Evolutionary conservation across 2,329 filamentous ascomycete genomes (phyloP), one percentile per base, ranked within the genome.

Genomic region (Volutella citrinella): DNA sequence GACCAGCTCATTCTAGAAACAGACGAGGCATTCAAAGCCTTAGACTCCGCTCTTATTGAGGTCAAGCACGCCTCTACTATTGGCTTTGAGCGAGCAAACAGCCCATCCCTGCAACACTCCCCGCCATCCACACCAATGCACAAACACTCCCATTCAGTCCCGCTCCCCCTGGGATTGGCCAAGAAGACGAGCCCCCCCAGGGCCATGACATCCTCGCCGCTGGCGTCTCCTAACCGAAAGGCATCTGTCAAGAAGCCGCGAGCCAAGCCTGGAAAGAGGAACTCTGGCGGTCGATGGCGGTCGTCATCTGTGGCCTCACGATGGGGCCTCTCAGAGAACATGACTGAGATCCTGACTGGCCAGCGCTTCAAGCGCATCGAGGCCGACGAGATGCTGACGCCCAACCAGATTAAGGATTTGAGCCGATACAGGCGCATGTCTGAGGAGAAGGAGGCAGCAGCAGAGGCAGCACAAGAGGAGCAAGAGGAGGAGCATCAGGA

Each of bases 321-420:
- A 56, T 76, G 75, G 72, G 69, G 68, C 11, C 53, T 80, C 19
- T 65, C 74, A 0, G 72, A 76, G 32, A 78, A 76, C 42, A 65
- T 81, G 46, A 66, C 71, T n/a, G 76, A 76, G 19, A 60, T 78
- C 10, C 67, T 82, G 38, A 72, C 63, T 25, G 69, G 70, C 13
- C 72, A 71, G 26, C 62, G 74, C 27, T 78, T 81, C 51, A 66
- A 66, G 41, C 68, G 67, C 28, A 64, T 74, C 33, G 75, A 81
- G 41, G 76, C 68, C 0, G 73, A 79, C 32, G 77, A 82, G 57
- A 76, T 79, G 63, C 56, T 80, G 10, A 73, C 75, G 10, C 69
- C 74, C 13, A 64, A 67, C 20, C 68, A 69, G 22, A 59, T 79
- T 16, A 66, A 74, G 44, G 61, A 65, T 30, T 63, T 70, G 15